These are phyloP conservation scores for Dipteronia sinensis DNA, from an alignment of 345 rosid genomes.

Conservation along the genomic window DNA sequence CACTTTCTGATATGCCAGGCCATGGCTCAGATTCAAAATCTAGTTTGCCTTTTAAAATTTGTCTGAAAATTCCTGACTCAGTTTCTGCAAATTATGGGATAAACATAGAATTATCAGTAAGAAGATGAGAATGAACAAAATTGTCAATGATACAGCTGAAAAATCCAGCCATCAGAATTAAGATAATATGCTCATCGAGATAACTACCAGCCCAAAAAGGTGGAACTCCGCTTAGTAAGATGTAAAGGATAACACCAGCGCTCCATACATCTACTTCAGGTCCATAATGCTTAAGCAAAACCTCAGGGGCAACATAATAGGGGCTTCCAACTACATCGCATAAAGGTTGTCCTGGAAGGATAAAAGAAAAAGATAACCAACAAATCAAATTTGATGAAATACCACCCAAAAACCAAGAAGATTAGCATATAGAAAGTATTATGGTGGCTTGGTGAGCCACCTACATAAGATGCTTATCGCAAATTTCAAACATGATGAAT, in stretches of 20 bases:
- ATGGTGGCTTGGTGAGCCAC: background rate
- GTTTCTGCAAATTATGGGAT: conserved; percentile 54
- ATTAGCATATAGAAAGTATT: background rate
- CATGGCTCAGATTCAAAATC: conserved; percentile 93
- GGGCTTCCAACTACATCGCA: conserved; percentile 97
- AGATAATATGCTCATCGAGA: background rate
- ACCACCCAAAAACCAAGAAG: conserved; percentile 7
- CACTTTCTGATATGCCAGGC: conserved; percentile 89
- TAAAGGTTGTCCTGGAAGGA: conserved; percentile 66
- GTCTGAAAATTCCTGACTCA: conserved; percentile 95
- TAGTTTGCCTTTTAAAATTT: conserved; percentile 80
- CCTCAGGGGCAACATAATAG: conserved; percentile 98
- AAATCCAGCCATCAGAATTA: background rate
- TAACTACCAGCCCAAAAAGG: conserved; percentile 92
- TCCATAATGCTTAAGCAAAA: conserved; percentile 83
- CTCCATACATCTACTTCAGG: conserved; percentile 96
- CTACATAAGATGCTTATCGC: conserved; percentile 7
- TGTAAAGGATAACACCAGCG: conserved; percentile 93
- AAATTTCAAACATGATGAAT: background rate
- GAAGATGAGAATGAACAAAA: background rate
- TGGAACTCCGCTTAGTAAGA: conserved; percentile 91
- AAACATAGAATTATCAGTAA: background rate
- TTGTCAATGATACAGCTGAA: background rate
- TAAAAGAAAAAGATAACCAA: conserved; percentile 13
- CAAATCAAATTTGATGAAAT: conserved; percentile 8